Conservation (phyloP, 2,329 filamentous ascomycete species). For the Bipolaris zeicola region DNA sequence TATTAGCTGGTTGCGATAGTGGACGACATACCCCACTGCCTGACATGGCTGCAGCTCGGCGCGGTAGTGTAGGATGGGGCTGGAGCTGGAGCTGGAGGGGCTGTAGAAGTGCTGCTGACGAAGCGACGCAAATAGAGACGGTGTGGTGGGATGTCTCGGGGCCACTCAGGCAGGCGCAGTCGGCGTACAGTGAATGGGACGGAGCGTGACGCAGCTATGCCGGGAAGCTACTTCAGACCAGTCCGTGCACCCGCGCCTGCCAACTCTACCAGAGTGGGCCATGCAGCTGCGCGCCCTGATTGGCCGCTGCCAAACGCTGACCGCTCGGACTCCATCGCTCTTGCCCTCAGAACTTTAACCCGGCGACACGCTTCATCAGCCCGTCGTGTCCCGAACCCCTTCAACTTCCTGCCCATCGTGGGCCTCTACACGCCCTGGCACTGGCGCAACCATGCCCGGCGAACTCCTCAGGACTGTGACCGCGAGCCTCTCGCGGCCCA, state of each 20-base stretch:
- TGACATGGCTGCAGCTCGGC: conserved; percentile 54
- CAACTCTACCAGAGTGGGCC: conserved; percentile 19
- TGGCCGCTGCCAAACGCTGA: conserved; percentile 19
- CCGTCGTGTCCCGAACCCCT: conserved; percentile 25
- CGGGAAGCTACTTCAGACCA: conserved; percentile 20
- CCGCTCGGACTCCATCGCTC: conserved; percentile 19
- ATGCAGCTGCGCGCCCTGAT: conserved; percentile 7
- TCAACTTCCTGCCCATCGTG: conserved; percentile 37
- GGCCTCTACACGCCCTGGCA: conserved; percentile 35
- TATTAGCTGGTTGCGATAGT: no score
- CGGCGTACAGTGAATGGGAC: conserved; percentile 6
- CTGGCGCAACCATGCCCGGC: conserved; percentile 51
- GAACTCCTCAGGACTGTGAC: conserved; percentile 50
- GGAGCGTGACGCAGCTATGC: conserved; percentile 29
- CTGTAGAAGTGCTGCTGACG: conserved; percentile 11
- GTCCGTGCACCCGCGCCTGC: conserved; percentile 24
- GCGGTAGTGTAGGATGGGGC: conserved; percentile 5
- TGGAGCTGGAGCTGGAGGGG: background rate
- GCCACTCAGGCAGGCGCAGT: conserved; percentile 12
- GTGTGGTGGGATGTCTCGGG: conserved; percentile 8
- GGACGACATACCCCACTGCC: conserved; percentile 56
- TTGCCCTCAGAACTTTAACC: conserved; percentile 25
- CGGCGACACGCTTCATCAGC: conserved; percentile 33
- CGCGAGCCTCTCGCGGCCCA: conserved; percentile 42
- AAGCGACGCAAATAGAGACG: background rate